phyloP scores from a whole-genome alignment of 768 basidiomycete genomes.

The Omphalotus guepiniiformis region DNA sequence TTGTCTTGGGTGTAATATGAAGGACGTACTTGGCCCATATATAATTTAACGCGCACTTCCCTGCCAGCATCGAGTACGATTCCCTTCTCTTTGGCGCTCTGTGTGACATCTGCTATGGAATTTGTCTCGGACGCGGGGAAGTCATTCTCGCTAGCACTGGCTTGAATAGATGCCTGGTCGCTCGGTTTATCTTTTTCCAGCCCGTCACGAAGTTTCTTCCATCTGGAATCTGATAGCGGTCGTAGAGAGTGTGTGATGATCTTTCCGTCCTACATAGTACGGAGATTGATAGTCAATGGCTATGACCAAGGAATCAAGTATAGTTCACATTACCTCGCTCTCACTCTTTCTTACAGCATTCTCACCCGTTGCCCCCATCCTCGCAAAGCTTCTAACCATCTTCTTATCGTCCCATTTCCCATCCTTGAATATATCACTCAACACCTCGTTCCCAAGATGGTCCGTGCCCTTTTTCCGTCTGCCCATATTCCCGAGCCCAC shows the following conservation, averaged over 20 bases:
- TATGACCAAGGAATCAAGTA: background rate
- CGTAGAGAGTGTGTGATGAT: conserved; percentile 40
- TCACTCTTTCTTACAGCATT: conserved; percentile 27
- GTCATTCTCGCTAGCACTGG: conserved; percentile 10
- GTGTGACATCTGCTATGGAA: conserved; percentile 39
- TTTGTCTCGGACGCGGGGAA: conserved; percentile 36
- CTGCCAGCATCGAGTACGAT: conserved; percentile 61
- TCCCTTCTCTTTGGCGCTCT: conserved; percentile 30
- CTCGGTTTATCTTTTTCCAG: conserved; percentile 21
- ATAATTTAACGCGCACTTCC: conserved; percentile 69
- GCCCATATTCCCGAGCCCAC: conserved; percentile 28
- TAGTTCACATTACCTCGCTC: conserved; percentile 29
- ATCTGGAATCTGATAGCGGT: conserved; percentile 40
- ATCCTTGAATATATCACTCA: conserved; percentile 42
- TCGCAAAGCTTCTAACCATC: conserved; percentile 76
- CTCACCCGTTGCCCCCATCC: conserved; percentile 41
- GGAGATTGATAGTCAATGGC: conserved; percentile 3
- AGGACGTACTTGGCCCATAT: conserved; percentile 57
- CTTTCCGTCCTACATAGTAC: conserved; percentile 39
- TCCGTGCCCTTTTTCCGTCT: conserved; percentile 30
- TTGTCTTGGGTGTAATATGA: background rate
- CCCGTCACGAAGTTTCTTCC: conserved; percentile 36
- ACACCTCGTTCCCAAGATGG: conserved; percentile 28
- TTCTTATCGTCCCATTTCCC: conserved; percentile 69
- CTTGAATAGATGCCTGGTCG: conserved; percentile 15